These are phyloP conservation scores for Pseudogymnoascus destructans DNA, from an alignment of 2,329 filamentous ascomycete genomes.

Conservation along the genomic window DNA sequence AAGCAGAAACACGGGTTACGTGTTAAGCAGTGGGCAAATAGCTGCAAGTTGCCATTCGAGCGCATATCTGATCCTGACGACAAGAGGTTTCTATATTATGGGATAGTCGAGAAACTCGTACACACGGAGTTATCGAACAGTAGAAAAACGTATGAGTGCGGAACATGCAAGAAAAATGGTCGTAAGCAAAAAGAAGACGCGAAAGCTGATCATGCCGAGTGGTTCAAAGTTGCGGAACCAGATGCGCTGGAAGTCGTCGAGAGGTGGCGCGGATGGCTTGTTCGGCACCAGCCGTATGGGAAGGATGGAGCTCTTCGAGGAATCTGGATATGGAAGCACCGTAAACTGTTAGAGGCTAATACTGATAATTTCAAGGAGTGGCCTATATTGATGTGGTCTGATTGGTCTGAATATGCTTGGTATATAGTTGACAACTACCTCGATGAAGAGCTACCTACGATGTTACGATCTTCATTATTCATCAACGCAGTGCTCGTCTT, in stretches of 20 bases:
- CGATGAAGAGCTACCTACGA: not conserved
- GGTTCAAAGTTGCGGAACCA: conserved; percentile 9
- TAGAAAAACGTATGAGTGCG: conserved; percentile 9
- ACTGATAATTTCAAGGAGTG: not conserved
- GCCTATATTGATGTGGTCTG: not conserved
- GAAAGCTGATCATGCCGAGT: conserved; percentile 8
- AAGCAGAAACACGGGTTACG: not conserved
- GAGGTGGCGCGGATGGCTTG: conserved; percentile 12
- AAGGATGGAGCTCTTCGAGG: not conserved
- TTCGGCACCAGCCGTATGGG: not conserved
- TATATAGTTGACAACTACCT: not conserved
- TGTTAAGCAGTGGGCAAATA: conserved; percentile 1
- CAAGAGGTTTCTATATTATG: conserved; percentile 7
- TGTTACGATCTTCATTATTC: not conserved
- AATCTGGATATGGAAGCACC: not conserved
- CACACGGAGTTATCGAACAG: conserved; percentile 7
- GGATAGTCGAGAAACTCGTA: conserved; percentile 11
- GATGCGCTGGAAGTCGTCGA: conserved; percentile 10
- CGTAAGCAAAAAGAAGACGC: not conserved
- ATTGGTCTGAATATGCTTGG: not conserved
- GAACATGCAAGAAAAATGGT: not conserved
- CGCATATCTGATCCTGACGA: conserved; percentile 9
- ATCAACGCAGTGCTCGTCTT: not conserved
- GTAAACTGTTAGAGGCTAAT: not conserved
- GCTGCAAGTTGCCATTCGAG: conserved; percentile 8